These are phyloP conservation scores for Lepidium aucheri DNA, from an alignment of 345 rosid genomes.

Conservation along the genomic window DNA sequence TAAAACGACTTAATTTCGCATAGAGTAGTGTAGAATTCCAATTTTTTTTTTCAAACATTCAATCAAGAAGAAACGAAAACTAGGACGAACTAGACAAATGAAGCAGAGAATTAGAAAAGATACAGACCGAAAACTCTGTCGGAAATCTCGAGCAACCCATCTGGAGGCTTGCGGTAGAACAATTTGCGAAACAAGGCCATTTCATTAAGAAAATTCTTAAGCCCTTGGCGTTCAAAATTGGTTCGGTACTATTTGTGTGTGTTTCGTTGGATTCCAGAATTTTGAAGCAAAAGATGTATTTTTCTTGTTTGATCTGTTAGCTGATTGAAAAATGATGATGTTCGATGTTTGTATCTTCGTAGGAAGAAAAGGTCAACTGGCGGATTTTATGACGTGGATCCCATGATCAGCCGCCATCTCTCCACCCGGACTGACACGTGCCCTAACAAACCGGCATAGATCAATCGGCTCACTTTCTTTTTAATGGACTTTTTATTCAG, in stretches of 20 bases:
- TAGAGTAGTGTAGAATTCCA: background rate
- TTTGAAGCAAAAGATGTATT: background rate
- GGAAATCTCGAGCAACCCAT: conserved; percentile 87
- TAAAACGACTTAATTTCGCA: background rate
- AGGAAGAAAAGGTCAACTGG: conserved; percentile 16
- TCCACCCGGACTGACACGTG: conserved; percentile 7
- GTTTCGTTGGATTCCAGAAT: background rate
- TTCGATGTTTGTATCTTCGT: background rate
- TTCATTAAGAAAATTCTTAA: conserved; percentile 2
- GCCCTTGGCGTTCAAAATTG: background rate
- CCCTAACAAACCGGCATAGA: conserved; percentile 9
- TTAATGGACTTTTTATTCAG: background rate
- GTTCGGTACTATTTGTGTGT: background rate
- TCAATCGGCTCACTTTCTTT: background rate
- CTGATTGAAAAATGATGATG: background rate
- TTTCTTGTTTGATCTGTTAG: background rate
- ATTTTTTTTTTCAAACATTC: background rate
- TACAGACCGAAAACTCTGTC: conserved; percentile 74
- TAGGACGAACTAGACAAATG: background rate
- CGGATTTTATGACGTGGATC: conserved; percentile 24
- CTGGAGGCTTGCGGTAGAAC: conserved; percentile 82
- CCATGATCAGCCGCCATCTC: conserved; percentile 25
- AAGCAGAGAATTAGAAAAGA: background rate
- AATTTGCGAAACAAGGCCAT: conserved; percentile 88
- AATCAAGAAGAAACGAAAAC: background rate